Conservation (phyloP, 2,329 filamentous ascomycete genomes). For the Torrubiellomyces zombiae region DNA sequence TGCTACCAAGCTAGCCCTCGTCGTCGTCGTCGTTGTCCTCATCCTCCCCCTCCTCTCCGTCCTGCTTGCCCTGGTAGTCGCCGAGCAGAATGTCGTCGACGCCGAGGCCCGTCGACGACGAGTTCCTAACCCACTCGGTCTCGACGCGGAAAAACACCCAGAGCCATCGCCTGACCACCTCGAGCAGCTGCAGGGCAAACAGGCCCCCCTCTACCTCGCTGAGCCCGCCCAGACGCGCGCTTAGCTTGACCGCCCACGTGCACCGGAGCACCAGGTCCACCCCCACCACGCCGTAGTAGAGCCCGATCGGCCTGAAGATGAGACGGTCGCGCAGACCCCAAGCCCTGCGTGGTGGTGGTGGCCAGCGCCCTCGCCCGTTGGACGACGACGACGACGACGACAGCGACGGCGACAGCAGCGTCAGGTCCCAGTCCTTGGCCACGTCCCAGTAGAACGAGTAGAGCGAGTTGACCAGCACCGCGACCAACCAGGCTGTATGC, state of each 20-base stretch:
- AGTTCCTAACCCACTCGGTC: constrained; percentile 67
- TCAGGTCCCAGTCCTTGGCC: constrained; percentile 90
- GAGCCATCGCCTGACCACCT: constrained; percentile 79
- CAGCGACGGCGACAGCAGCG: constrained; percentile 48
- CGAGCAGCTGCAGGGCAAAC: constrained; percentile 72
- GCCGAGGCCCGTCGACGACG: constrained; percentile 29
- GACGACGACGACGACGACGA: constrained; percentile 41
- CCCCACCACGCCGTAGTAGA: constrained; percentile 71
- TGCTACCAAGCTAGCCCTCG: no score
- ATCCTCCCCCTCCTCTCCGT: constrained; percentile 20
- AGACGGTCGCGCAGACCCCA: constrained; percentile 64
- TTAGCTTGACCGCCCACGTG: constrained; percentile 83
- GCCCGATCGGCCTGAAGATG: constrained; percentile 49
- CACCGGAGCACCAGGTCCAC: constrained; percentile 71
- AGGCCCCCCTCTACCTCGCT: constrained; percentile 79
- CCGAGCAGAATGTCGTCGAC: constrained; percentile 60
- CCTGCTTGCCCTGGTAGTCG: constrained; percentile 49
- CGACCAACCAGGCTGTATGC: constrained; percentile 49
- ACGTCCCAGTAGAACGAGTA: constrained; percentile 99
- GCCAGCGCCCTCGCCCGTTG: no score
- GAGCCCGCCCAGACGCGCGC: constrained; percentile 64
- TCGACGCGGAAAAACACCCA: constrained; percentile 96
- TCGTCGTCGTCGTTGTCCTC: no score
- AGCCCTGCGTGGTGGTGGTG: constrained; percentile 52
- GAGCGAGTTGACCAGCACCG: constrained; percentile 65